Evolutionary conservation across 306 rosid genomes (phyloP), one percentile per base, ranked within the genome.

Genomic region (Gastrolobium villosum): DNA sequence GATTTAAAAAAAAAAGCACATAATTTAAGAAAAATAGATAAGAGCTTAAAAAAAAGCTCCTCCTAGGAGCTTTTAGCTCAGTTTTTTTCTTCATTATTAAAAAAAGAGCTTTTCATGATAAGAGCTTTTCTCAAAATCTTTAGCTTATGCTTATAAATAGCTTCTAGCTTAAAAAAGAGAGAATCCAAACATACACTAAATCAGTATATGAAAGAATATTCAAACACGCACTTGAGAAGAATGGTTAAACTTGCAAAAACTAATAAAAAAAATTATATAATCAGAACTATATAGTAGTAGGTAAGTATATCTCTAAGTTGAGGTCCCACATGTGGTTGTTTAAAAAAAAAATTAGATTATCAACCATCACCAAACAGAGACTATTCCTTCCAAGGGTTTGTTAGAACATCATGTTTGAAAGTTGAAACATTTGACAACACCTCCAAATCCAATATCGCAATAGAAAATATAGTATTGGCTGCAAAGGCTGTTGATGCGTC

Each of bases 241-340:
- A 20, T 20, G 8, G 10, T 10, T 64, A 40, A 63, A 15, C 69
- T 37, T 39, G 2, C 50, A 14, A 43, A 15, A 40, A 9, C 8
- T 14, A 8, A 20, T 20, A 20, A 20, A 20, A 20, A 20, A 0
- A 20, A 0, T 0, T 20, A 20, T 20, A 20, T 20, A 20, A 20
- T 20, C 26, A 20, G 26, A 20, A 20, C 26, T 20, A 20, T 20
- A 20, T 20, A 20, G 26, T 20, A 20, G 26, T n/a, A 34, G 46
- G 14, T 32, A 57, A 61, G 37, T 32, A 78, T 59, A 10, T 74
- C 26, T 31, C 28, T n/a, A n/a, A 35, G 70, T 10, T 69, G 53
- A 14, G 63, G 70, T 70, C 62, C 76, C 67, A 44, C 34, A 37
- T 53, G 2, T 66, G 46, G 75, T 44, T 77, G 40, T 43, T 55